Conservation (phyloP, 129 eudicot species). For the Tagetes patula region DNA sequence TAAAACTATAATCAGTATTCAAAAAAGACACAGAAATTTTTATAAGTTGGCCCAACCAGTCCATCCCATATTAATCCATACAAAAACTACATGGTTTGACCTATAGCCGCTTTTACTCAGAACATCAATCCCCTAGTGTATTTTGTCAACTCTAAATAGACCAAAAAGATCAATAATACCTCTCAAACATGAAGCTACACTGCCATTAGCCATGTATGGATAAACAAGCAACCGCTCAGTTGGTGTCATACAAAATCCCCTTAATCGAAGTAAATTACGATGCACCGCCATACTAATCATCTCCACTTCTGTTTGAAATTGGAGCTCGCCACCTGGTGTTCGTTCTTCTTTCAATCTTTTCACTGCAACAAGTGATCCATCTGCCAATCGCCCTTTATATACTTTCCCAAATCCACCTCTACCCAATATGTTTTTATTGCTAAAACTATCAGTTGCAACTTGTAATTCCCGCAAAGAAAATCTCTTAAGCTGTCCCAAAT, state of each 20-base stretch:
- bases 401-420: constrained; percentile 96
- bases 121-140: neutral
- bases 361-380: constrained; percentile 85
- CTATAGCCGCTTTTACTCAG: neutral
- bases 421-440: constrained; percentile 83
- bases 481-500: constrained; percentile 80
- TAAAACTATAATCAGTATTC: neutral
- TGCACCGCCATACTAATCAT: constrained; percentile 99
- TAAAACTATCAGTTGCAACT: constrained; percentile 88
- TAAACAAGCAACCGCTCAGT: constrained; percentile 88
- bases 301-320: constrained; percentile 92
- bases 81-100: neutral
- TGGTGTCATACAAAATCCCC: constrained; percentile 95
- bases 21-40: neutral
- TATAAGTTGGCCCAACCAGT: neutral
- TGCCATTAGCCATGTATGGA: constrained; percentile 92
- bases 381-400: constrained; percentile 81
- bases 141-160: neutral
- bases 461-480: constrained; percentile 80
- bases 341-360: constrained; percentile 89
- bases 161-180: constrained; percentile 36
- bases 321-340: constrained; percentile 94
- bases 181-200: constrained; percentile 92
- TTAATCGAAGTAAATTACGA: constrained; percentile 69
- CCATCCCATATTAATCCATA: neutral